Evolutionary conservation across 2,329 filamentous ascomycete species (phyloP).

Genomic region (Parasarocladium wereldwijsianum): DNA sequence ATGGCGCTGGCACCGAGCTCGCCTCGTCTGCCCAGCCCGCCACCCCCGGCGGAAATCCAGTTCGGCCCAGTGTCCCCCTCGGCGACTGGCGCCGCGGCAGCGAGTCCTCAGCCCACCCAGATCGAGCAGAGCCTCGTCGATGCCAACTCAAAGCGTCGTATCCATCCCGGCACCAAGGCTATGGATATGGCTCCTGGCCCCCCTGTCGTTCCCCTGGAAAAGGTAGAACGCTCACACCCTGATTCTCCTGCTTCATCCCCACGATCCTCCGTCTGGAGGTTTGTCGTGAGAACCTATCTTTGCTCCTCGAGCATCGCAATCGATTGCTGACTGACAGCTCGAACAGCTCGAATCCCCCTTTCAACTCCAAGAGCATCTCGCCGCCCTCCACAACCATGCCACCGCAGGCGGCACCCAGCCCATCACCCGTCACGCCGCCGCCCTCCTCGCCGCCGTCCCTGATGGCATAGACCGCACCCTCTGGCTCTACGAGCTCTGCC

Average conservation of each 20-base stretch:
- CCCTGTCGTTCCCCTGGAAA: constrained; percentile 69
- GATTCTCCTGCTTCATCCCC: background rate
- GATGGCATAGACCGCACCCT: constrained; percentile 70
- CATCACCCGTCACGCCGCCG: constrained; percentile 62
- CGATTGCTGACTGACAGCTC: background rate
- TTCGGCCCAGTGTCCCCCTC: constrained; percentile 66
- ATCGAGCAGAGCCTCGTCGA: constrained; percentile 52
- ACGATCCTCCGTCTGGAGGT: too few relatives aligned
- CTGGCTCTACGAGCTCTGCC: constrained; percentile 96
- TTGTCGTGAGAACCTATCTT: background rate
- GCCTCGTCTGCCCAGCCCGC: constrained; percentile 85
- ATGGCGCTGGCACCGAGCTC: constrained; percentile 60
- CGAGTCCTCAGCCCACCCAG: constrained; percentile 43
- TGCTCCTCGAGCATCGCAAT: too few relatives aligned
- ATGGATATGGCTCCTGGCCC: constrained; percentile 86
- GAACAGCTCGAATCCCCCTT: constrained; percentile 90
- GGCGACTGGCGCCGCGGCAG: constrained; percentile 31
- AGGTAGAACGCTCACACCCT: too few relatives aligned
- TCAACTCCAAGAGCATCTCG: constrained; percentile 92
- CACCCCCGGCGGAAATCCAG: constrained; percentile 89
- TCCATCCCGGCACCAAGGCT: constrained; percentile 85
- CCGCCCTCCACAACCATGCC: constrained; percentile 74
- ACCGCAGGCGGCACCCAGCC: constrained; percentile 54
- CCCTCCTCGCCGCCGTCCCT: constrained; percentile 65
- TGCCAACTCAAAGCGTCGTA: constrained; percentile 64